These are phyloP conservation scores for Marsdenia floribunda DNA, from an alignment of 257 asterid species.

Conservation along the genomic window DNA sequence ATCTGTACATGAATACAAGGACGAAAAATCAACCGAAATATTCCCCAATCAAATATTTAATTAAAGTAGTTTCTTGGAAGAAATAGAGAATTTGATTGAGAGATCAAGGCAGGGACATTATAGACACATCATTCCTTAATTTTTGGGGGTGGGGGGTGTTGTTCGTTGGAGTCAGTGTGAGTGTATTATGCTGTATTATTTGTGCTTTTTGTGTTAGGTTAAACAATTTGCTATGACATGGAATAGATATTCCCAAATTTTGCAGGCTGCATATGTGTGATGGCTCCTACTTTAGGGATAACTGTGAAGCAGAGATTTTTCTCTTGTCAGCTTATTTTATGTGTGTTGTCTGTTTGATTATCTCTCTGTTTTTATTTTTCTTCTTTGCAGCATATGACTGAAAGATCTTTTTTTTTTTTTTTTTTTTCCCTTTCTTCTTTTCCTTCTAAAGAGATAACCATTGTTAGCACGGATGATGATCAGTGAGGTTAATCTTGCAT, in stretches of 20 bases:
- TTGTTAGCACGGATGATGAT: background rate
- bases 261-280: background rate
- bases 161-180: background rate
- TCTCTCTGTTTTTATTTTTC: background rate
- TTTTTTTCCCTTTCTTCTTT: too few relatives aligned
- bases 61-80: too few relatives aligned
- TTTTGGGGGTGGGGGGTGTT: too few relatives aligned
- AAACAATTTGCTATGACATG: background rate
- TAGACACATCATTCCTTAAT: background rate
- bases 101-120: background rate
- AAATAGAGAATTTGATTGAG: background rate
- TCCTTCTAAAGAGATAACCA: too few relatives aligned
- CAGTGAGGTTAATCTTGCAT: conserved; percentile 1
- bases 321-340: background rate
- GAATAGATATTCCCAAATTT: background rate
- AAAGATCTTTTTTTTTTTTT: background rate
- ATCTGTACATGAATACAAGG: background rate
- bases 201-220: background rate
- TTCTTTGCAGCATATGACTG: background rate
- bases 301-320: background rate
- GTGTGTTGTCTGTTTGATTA: background rate
- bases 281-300: background rate
- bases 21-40: background rate
- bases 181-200: background rate
- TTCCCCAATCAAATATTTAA: too few relatives aligned